Base-by-base conservation (phyloP, 352 stramenopile species). In the Chrysophaeum taylorii region DNA sequence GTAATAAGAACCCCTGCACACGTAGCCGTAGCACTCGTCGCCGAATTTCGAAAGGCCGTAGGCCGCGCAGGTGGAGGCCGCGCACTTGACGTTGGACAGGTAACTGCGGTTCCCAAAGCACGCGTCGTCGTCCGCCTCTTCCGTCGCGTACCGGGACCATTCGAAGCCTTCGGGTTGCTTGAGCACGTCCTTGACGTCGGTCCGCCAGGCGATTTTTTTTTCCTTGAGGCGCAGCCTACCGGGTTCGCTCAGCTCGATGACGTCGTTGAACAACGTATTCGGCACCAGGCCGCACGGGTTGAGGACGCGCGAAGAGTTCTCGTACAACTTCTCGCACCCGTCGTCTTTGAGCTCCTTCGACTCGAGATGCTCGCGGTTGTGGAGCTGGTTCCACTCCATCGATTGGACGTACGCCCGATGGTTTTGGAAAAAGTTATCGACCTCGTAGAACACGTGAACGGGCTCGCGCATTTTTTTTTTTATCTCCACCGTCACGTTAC, bases 381-480 rank as follows among this genome's bases (percentile, higher is more conserved):
- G 31, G 4, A 66, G 57, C 36, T 66, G 57, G 1, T 2, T 2
- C 57, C 57, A 66, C 1, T 7, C 21, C 57, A 66, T 43, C 1
- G 85, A 95, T 69, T 85, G 85, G 25, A 92, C 82, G 78, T 98
- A 98, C 39, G 85, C 85, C 38, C 93, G 84, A 81, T 98, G 94
- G 82, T 98, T 98, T 84, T 99, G 95, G 83, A 98, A 98, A 80
- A 99, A 99, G 81, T 99, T 99, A 72, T 93, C 87, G 36, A 99
- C 79, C 81, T 98, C 89, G 77, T 99, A 99, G 84, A 99, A 97
- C 5, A 99, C 81, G 74, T 96, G 93, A 45, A 98, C 7, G n/a
- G 57, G 57, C 9, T n/a, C 36, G 18, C 27, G 89, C 68, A 63
- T 70, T 68, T 92, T 84, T 25, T 83, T 82, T 36, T 91, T 78